These are phyloP conservation scores for Suillus subluteus DNA, from an alignment of 768 basidiomycete genomes.

Conservation along the genomic window DNA sequence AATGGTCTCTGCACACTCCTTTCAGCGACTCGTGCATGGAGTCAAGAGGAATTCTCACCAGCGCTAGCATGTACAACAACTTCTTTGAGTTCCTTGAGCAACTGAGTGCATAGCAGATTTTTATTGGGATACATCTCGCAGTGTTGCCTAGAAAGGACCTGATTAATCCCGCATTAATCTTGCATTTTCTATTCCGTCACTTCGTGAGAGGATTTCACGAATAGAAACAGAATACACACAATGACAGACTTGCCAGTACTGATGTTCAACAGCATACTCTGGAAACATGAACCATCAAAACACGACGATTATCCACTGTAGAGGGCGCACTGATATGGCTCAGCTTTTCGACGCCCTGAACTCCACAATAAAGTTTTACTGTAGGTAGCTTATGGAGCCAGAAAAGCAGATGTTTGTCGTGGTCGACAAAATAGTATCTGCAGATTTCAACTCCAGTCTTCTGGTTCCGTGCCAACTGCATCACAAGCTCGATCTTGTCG, in stretches of 20 bases:
- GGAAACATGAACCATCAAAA: slow-evolving; percentile 1
- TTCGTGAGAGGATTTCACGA: background rate
- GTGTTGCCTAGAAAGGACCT: slow-evolving; percentile 12
- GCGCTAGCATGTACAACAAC: slow-evolving; percentile 17
- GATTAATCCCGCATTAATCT: too few species aligned
- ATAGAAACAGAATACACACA: background rate
- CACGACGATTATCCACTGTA: background rate
- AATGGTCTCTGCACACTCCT: slow-evolving; percentile 18
- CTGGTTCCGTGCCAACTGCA: background rate
- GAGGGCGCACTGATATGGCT: slow-evolving; percentile 44
- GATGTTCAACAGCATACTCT: slow-evolving; percentile 24
- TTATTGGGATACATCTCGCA: slow-evolving; percentile 12
- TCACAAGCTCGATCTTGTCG: background rate
- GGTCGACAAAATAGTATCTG: slow-evolving; percentile 51
- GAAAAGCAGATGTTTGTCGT: slow-evolving; percentile 45
- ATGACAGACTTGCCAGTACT: slow-evolving; percentile 26
- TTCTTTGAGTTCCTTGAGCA: slow-evolving; percentile 11
- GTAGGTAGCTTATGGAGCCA: slow-evolving; percentile 48
- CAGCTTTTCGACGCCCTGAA: slow-evolving; percentile 41
- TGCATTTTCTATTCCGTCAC: background rate
- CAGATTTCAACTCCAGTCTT: background rate
- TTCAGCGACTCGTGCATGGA: slow-evolving; percentile 15
- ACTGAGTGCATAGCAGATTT: background rate
- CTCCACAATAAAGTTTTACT: slow-evolving; percentile 34
- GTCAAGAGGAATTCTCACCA: slow-evolving; percentile 21